Percentiles rank a stretch among this genome's conserved stretches.
Conservation (phyloP, 805 yeast species). For the Maudiozyma serrabonitensis region DNA sequence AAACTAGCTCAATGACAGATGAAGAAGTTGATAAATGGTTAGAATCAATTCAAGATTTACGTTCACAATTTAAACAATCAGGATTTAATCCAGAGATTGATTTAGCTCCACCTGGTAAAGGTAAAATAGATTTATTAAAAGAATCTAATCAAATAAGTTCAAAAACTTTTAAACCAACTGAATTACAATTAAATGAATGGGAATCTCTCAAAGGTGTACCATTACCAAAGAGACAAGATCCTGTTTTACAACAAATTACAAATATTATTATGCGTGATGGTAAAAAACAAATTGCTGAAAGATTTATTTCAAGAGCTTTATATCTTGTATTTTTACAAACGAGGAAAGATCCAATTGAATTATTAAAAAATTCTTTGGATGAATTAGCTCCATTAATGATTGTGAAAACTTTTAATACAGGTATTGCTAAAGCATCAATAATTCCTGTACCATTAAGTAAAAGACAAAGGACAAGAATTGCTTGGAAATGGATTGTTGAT, state of each 20-base stretch:
- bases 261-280: conserved; percentile 92
- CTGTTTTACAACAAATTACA: conserved; percentile 66
- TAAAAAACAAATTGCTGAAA: conserved; percentile 71
- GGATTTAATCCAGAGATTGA: conserved; percentile 33
- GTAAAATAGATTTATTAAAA: conserved; percentile 28
- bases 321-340: conserved; percentile 52
- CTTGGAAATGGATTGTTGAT: conserved; percentile 85
- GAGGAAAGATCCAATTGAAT: conserved; percentile 70
- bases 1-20: conserved; percentile 9
- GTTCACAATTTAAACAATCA: conserved; percentile 30
- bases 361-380: conserved; percentile 67
- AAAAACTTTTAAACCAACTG: conserved; percentile 45
- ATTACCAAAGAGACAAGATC: conserved; percentile 56
- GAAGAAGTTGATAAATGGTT: conserved; percentile 35
- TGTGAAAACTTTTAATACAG: conserved; percentile 68
- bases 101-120: conserved; percentile 34
- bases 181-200: conserved; percentile 52
- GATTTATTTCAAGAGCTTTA: conserved; percentile 62
- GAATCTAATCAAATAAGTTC: conserved; percentile 13
- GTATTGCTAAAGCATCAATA: conserved; percentile 71
- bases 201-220: conserved; percentile 40
- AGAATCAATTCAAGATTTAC: conserved; percentile 31
- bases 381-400: conserved; percentile 76
- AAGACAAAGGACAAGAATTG: conserved; percentile 77
- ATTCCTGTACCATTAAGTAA: conserved; percentile 77